Conservation (phyloP, 768 basidiomycete genomes). For the Podaxis sp. region DNA sequence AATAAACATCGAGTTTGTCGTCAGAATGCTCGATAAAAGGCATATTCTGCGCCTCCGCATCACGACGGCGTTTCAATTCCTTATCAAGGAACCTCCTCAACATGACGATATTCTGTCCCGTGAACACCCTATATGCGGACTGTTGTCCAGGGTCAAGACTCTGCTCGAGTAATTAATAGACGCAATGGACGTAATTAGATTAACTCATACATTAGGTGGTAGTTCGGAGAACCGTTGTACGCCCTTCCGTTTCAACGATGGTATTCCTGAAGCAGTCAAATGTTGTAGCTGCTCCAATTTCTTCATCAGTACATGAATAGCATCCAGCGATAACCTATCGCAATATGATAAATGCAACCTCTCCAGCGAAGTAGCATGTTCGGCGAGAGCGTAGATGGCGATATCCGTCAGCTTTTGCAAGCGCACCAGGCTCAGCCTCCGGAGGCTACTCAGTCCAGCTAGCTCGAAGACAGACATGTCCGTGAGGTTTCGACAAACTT, state of each 20-base stretch:
- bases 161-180: conserved; percentile 31
- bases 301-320: conserved; percentile 66
- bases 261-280: conserved; percentile 77
- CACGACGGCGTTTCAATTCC: conserved; percentile 52
- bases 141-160: conserved; percentile 61
- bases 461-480: conserved; percentile 84
- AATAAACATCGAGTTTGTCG: conserved; percentile 62
- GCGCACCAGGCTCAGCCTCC: conserved; percentile 75
- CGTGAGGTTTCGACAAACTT: conserved; percentile 79
- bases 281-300: conserved; percentile 60
- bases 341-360: conserved; percentile 87
- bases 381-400: conserved; percentile 72
- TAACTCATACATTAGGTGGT: conserved; percentile 53
- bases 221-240: conserved; percentile 73
- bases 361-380: conserved; percentile 65
- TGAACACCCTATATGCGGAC: conserved; percentile 77
- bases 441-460: conserved; percentile 61
- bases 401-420: conserved; percentile 83
- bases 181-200: conserved; percentile 5
- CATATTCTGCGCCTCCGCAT: conserved; percentile 56
- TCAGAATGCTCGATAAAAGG: conserved; percentile 58
- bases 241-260: conserved; percentile 65
- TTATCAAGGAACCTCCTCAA: conserved; percentile 71
- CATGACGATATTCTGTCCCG: conserved; percentile 55
- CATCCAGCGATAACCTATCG: conserved; percentile 71